These are phyloP conservation scores for Pseudogymnoascus sp. DNA, from an alignment of 2,329 filamentous ascomycete genomes.

Conservation along the genomic window DNA sequence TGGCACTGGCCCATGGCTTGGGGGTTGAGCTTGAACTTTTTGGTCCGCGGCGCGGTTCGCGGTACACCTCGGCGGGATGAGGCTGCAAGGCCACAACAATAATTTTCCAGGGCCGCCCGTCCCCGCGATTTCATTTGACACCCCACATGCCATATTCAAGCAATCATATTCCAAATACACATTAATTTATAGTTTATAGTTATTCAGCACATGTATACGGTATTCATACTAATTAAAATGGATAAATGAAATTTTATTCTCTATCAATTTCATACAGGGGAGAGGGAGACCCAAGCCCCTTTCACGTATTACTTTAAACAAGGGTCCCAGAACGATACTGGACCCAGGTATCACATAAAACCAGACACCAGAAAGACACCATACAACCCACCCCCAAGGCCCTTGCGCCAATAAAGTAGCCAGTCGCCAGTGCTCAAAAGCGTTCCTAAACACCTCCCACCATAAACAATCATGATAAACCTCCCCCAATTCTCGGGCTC, in stretches of 20 bases:
- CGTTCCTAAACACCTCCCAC: not conserved
- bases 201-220: not conserved
- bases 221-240: not conserved
- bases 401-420: constrained; percentile 4
- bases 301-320: constrained; percentile 4
- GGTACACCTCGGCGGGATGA: not conserved
- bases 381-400: not conserved
- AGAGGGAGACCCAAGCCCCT: constrained; percentile 3
- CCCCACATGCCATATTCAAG: not conserved
- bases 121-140: not conserved
- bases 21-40: not conserved
- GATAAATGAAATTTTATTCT: not conserved
- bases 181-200: not conserved
- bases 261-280: not conserved
- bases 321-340: not conserved
- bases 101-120: not conserved
- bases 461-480: not conserved
- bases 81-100: constrained; percentile 8
- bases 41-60: not conserved
- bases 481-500: constrained; percentile 22
- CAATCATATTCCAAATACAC: not conserved
- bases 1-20: constrained; percentile 2
- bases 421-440: not conserved
- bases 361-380: constrained; percentile 5
- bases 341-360: not conserved